phyloP scores from a whole-genome alignment of 2,329 filamentous ascomycete species.

The Geosmithia flava region DNA sequence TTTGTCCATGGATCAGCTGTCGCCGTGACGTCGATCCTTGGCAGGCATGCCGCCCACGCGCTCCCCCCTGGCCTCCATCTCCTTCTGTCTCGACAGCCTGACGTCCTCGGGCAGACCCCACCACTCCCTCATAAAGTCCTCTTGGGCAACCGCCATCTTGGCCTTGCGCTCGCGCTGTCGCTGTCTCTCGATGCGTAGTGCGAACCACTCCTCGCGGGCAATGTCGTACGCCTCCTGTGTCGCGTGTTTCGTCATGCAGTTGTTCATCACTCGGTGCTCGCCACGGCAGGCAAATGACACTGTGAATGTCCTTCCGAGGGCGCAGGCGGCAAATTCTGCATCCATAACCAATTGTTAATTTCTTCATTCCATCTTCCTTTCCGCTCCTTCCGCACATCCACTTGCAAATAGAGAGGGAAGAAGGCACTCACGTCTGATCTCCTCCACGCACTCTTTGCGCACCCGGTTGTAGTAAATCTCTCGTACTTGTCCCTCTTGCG shows the following conservation, averaged over 20 bases:
- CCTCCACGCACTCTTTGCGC: constrained; percentile 58
- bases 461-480: constrained; percentile 74
- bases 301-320: constrained; percentile 71
- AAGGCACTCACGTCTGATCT: constrained; percentile 55
- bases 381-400: not conserved
- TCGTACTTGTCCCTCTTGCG: constrained; percentile 71
- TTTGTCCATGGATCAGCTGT: not conserved
- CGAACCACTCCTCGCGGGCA: constrained; percentile 90
- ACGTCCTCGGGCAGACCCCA: constrained; percentile 51
- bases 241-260: constrained; percentile 80
- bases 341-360: not conserved
- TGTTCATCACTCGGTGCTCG: constrained; percentile 79
- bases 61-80: constrained; percentile 41
- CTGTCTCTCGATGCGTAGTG: constrained; percentile 57
- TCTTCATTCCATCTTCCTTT: not conserved
- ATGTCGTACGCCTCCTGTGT: constrained; percentile 76
- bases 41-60: constrained; percentile 40
- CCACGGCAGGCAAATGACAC: constrained; percentile 77
- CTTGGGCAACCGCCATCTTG: constrained; percentile 46
- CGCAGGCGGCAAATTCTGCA: constrained; percentile 83
- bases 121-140: constrained; percentile 54
- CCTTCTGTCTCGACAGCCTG: constrained; percentile 31
- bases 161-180: constrained; percentile 53
- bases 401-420: not conserved
- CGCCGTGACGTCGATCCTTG: constrained; percentile 12